Evolutionary conservation across 768 basidiomycete genomes (phyloP), one percentile per base, ranked within the genome.

Genomic region (Lactarius indigo): DNA sequence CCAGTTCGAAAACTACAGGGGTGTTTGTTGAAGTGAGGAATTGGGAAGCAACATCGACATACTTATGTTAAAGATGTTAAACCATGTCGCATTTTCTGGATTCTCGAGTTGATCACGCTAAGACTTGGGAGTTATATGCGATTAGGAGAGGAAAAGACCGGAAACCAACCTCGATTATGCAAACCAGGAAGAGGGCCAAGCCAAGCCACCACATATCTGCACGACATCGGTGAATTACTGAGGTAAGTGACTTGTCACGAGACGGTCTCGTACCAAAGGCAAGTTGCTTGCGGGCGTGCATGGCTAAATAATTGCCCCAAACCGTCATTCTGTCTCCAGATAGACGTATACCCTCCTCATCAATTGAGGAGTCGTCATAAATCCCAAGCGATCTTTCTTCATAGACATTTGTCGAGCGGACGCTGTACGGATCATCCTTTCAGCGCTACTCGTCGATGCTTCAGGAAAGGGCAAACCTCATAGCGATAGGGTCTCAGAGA

Each of bases 161-260:
- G 31, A 2, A 2, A 70, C 83, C 66, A 68, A 92, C 93, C 84
- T 98, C 97, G 68, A 97, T 87, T 70, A 98, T 96, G 74, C 96
- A 98, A 47, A 98, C 81, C 2, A 97, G 76, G 77, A 95, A 94
- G 15, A 98, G 76, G 0, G 92, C 94, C 15, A 93, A 75, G 0
- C 81, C 90, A 26, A 98, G 76, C 94, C 94, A 97, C 96, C 96
- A 97, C 85, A 98, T 94, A 76, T 97, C 96, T 94, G 69, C 17
- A n/a, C 57, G 54, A 4, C 15, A 37, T 9, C 64, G n/a, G 18
- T 57, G 50, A 66, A 65, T 62, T 44, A 62, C 2, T 20, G 3
- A 17, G 39, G 26, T 6, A 44, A 13, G 23, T 5, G 23, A 23
- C 23, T 41, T 6, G 28, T 28, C 18, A 39, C 31, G 23, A 41